Conservation (phyloP, 352 stramenopile species). For the Paralagenidium karlingii region DNA sequence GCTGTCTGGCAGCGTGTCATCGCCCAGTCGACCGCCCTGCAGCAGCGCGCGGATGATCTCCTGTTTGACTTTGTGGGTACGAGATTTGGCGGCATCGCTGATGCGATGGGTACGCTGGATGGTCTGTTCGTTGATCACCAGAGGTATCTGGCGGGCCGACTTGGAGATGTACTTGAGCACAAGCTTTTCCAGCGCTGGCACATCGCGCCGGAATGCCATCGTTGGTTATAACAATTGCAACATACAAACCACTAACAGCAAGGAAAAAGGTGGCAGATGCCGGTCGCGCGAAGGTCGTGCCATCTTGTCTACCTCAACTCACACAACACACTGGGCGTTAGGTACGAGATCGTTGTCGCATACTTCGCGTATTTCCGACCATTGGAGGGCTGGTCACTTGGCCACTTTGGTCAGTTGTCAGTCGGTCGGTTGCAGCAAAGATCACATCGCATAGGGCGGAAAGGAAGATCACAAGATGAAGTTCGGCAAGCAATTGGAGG, state of each 20-base stretch:
- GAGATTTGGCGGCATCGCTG: slow-evolving; percentile 52
- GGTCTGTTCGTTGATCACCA: slow-evolving; percentile 62
- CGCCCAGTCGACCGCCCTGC: slow-evolving; percentile 49
- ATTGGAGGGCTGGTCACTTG: too few relatives aligned
- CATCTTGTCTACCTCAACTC: too few relatives aligned
- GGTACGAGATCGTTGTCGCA: too few relatives aligned
- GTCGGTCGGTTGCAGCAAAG: background rate
- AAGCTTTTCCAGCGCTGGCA: slow-evolving; percentile 67
- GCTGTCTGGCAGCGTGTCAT: slow-evolving; percentile 66
- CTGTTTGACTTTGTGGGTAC: slow-evolving; percentile 79
- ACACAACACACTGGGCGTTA: too few relatives aligned
- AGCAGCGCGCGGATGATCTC: slow-evolving; percentile 73
- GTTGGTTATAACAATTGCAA: background rate
- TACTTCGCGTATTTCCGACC: too few relatives aligned
- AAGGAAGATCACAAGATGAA: slow-evolving; percentile 53
- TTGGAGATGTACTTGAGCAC: slow-evolving; percentile 86
- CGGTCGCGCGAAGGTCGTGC: too few relatives aligned
- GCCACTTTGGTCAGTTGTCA: background rate
- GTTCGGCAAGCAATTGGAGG: slow-evolving; percentile 89
- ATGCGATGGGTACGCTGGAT: slow-evolving; percentile 62
- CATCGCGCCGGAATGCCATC: slow-evolving; percentile 82
- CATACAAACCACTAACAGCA: too few relatives aligned
- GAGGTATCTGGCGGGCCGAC: slow-evolving; percentile 35
- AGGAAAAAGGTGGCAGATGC: too few relatives aligned
- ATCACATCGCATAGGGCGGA: too few relatives aligned